Base-by-base conservation (phyloP, 768 basidiomycete species). In the Tephrocybe sp. region DNA sequence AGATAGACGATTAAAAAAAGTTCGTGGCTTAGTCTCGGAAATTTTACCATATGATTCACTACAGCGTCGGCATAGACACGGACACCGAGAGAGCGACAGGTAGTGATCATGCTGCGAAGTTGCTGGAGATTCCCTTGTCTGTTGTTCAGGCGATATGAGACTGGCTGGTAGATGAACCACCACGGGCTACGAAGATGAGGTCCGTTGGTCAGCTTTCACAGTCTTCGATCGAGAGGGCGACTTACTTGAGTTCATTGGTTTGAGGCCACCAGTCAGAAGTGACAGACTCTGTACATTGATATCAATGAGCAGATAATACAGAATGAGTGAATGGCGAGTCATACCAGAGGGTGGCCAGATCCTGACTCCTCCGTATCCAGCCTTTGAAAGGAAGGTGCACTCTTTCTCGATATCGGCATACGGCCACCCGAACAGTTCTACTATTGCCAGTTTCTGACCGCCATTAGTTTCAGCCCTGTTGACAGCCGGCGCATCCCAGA, bases 21-120 rank as follows among this genome's bases (percentile, higher is more conserved):
- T 6, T 12, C 33, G 9, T 34, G 7, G 15, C 33, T 12, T 7
- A 15, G 8, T 9, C 13, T 34, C 33, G 9, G 13, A 37, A 16
- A 7, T 21, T n/a, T 29, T 25, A 47, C 46, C 46, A 47, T 47
- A 34, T 47, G 46, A 40, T 47, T 47, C 9, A 47, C 46, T 11
- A 47, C 46, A 11, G 46, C 46, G n/a, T 47, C 46, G n/a, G 46
- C 46, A n/a, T 47, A 47, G 24, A 47, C 25, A 2, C 46, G 46
- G 11, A 47, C 46, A 18, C 46, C 46, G 27, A 39, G 37, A 10
- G 34, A 15, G n/a, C 46, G 46, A 25, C 46, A 47, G 23, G 37
- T 39, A 11, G 46, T 47, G 23, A 47, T 47, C 45, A 37, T 46
- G 36, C 45, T 46, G 21, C 45, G 45, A 9, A 46, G 19, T 23